Base-by-base conservation (phyloP, 805 yeast genomes). In the Metschnikowia kofuensis region DNA sequence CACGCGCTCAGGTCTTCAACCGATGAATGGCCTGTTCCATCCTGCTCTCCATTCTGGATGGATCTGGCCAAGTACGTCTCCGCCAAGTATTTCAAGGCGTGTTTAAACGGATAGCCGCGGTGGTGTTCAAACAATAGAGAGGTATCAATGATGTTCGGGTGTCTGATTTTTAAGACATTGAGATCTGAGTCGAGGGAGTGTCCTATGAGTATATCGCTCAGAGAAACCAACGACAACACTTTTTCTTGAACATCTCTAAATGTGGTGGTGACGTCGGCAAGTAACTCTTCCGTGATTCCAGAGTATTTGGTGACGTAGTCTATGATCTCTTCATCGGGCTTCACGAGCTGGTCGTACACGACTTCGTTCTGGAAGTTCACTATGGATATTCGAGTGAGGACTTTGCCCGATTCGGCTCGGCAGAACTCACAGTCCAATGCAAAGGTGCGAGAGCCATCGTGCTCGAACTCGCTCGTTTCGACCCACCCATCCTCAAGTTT, bases 361-460 rank as follows among this genome's bases (percentile, higher is more conserved):
- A 84, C 78, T 5, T 78, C 75, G 14, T 77, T 78, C 44, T 81
- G 75, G 56, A 78, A 81, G 62, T 87, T 83, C 1, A 90, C 78
- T 9, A 94, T 55, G 2, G 96, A 87, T 0, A 88, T 80, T 45
- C 97, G 74, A 0, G 98, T 82, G 37, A 92, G 70, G 1, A 81
- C 96, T 38, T 77, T 75, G 0, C 89, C 90, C 1, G 60, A 53
- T 0, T 70, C 78, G 0, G 91, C 67, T 49, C 76, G 68, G 63
- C 97, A 89, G 89, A 92, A 94, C 67, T 92, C 99, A 72, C 99
- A 94, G 67, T 92, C 99, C 15, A 94, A 55, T 0, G 96, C 94
- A 68, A 80, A 89, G 0, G 86, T 80, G 48, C 75, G 82, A 0
- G 86, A 77, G 0, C 83, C 84, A 9, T 74, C 82, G 52, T 80